phyloP scores from a whole-genome alignment of 306 rosid species.

The Sphenostylis stenocarpa region DNA sequence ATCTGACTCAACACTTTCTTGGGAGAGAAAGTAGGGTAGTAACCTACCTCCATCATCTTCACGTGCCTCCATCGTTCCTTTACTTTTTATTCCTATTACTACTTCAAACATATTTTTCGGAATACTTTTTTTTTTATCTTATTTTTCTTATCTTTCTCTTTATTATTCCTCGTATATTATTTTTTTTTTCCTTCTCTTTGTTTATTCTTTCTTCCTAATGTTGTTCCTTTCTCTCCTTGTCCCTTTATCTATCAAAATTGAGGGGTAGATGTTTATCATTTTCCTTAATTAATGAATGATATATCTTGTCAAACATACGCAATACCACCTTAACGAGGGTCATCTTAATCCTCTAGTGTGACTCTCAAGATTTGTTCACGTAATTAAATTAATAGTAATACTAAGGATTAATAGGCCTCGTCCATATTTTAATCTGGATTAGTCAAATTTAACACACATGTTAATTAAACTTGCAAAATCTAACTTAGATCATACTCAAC shows the following conservation, averaged over 20 bases:
- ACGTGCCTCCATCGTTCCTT: neutral
- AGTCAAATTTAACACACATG: neutral
- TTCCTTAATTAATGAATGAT: no score
- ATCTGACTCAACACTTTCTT: neutral
- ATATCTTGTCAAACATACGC: no score
- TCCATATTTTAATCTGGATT: neutral
- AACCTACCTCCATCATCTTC: neutral
- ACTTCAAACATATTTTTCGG: no score
- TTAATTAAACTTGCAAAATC: conserved; percentile 2
- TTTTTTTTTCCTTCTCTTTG: no score
- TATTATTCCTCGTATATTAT: neutral
- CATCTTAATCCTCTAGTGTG: no score
- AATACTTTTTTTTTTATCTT: no score
- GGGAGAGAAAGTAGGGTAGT: neutral
- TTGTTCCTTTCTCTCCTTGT: no score
- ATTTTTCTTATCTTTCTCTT: neutral
- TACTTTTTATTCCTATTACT: no score
- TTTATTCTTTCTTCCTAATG: no score
- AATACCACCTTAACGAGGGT: no score
- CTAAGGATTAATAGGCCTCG: neutral
- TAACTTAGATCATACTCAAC: conserved; percentile 49
- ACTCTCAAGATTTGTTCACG: neutral
- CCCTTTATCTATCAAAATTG: neutral
- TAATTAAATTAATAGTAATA: neutral
- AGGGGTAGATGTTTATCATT: no score